Conservation (phyloP, 148 eudicot species). For the Gaultheria prostrata region DNA sequence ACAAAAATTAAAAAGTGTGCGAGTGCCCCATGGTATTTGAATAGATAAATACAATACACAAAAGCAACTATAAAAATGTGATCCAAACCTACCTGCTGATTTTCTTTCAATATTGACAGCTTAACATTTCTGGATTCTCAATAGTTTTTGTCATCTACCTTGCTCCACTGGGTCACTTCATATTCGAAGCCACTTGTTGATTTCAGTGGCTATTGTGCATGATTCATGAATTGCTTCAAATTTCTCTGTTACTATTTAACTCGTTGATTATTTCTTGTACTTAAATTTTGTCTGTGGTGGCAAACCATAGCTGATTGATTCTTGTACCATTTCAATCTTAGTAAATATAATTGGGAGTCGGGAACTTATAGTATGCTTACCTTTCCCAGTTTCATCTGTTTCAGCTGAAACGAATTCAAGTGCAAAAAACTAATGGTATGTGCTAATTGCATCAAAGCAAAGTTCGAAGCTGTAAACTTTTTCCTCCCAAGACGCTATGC, state of each 20-base stretch:
- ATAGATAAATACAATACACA: background rate
- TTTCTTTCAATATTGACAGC: background rate
- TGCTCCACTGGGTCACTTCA: background rate
- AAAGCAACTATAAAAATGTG: background rate
- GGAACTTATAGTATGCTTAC: background rate
- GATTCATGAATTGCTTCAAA: constrained; percentile 2
- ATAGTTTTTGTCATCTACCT: background rate
- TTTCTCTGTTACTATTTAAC: background rate
- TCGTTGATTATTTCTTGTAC: background rate
- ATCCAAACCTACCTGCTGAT: background rate
- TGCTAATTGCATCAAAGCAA: background rate
- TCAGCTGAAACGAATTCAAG: background rate
- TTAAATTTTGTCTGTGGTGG: background rate
- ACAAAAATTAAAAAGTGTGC: background rate
- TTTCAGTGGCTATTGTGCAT: background rate
- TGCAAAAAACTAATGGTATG: background rate
- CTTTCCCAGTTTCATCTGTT: background rate
- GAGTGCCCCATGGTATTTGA: background rate
- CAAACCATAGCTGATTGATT: background rate
- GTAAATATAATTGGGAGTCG: background rate
- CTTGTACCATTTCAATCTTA: background rate
- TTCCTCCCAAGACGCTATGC: background rate
- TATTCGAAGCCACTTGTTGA: background rate
- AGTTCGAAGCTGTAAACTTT: background rate
- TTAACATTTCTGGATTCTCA: background rate